Evolutionary conservation across 2,329 filamentous ascomycete genomes (phyloP).

Genomic region (Botrytis galanthina): DNA sequence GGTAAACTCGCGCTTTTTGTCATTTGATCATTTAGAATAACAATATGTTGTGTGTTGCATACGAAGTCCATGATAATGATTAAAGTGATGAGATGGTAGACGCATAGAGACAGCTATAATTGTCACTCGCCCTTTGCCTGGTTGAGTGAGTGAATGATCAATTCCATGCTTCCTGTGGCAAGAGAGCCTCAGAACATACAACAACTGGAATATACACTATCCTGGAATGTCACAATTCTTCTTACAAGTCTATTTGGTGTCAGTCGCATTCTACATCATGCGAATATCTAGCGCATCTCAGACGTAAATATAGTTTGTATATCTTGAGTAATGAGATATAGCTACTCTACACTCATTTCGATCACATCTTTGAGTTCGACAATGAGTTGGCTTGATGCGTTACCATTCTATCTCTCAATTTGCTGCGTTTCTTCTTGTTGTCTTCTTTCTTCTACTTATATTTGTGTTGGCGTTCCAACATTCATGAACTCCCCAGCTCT

Average conservation of each 20-base stretch:
- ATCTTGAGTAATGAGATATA: background rate
- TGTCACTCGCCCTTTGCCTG: background rate
- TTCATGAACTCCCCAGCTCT: no score
- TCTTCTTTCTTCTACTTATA: background rate
- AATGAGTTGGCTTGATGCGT: background rate
- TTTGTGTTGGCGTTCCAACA: background rate
- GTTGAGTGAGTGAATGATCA: no score
- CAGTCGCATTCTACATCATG: no score
- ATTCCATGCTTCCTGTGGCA: fast-evolving
- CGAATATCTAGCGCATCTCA: background rate
- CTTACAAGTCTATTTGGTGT: background rate
- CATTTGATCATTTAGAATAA: background rate
- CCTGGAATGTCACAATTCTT: background rate
- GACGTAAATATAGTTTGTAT: background rate
- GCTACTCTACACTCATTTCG: background rate
- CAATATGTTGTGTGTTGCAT: background rate
- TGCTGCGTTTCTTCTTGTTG: background rate
- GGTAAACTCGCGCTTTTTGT: background rate
- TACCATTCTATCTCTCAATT: background rate
- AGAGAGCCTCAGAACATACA: background rate
- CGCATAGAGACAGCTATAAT: background rate
- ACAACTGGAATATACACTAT: background rate
- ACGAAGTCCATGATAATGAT: background rate
- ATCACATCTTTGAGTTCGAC: background rate
- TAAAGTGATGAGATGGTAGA: background rate